phyloP scores from a whole-genome alignment of 169 alveolate species.

The Plasmodium falciparum region DNA sequence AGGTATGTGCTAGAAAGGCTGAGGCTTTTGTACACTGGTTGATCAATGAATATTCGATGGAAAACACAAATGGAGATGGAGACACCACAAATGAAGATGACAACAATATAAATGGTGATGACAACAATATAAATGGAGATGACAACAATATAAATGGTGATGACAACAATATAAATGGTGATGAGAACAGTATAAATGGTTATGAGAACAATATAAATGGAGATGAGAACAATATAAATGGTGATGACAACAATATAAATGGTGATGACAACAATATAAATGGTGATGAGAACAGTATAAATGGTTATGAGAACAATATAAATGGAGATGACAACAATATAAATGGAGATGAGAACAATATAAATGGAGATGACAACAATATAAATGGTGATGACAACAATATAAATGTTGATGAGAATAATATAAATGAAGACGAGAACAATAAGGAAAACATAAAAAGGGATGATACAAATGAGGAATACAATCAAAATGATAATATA shows the following conservation, averaged over 20 bases:
- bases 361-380: background rate
- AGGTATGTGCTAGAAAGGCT: slow-evolving; percentile 20
- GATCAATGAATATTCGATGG: slow-evolving; percentile 29
- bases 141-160: background rate
- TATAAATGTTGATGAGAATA: background rate
- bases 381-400: background rate
- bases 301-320: background rate
- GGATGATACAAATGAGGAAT: background rate
- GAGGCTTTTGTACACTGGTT: slow-evolving; percentile 75
- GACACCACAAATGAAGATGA: background rate
- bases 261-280: background rate
- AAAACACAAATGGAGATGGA: background rate
- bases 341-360: background rate
- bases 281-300: background rate
- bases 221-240: background rate
- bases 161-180: background rate
- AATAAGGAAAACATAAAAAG: background rate
- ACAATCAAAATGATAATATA: background rate
- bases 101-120: background rate
- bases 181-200: background rate
- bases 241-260: background rate
- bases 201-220: background rate
- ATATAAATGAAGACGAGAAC: background rate
- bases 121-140: background rate
- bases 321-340: background rate